Evolutionary conservation across 108 stramenopile species (phyloP), one percentile per base, ranked within the genome.

Genomic region (Nitzschia inconspicua): DNA sequence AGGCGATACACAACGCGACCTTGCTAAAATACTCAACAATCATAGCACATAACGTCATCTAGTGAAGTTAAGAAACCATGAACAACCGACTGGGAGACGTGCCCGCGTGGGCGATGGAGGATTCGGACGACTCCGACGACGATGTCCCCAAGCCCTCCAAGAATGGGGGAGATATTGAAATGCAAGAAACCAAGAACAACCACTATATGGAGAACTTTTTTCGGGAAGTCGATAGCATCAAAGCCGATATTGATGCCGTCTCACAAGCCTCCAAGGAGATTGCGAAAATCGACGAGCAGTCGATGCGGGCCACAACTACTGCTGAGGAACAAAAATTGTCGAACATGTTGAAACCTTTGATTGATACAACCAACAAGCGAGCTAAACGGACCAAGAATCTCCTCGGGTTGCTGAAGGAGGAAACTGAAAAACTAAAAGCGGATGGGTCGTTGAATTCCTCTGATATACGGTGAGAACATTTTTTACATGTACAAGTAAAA

Each of bases 181-280:
- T 75, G 79, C 71, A 61, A 47, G 52, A 63, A 27, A 43, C 4
- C 27, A 23, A 37, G 31, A 69, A 54, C 48, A 77, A 79, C 25
- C 66, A 76, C 25, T 80, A 84, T 60, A 94, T 90, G 92, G 76
- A 81, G 25, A 64, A 78, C 70, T 91, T 94, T 70, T 94, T 89
- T 58, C 55, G 77, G 8, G 87, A 89, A 40, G 84, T 94, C n/a
- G 89, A 94, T 49, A 44, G 47, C 11, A 87, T 94, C 63, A 89
- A 91, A 58, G 68, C 60, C 10, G 88, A 89, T 43, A 91, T 91
- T 54, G 84, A 85, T 7, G 68, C 68, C 19, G 76, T 94, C 34
- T 61, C 67, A 24, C 51, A 78, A 18, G 93, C 89, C 20, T 83
- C 89, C 9, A 80, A 76, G 60, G 54, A 80, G 42, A 85, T 94